phyloP scores from a whole-genome alignment of 2,329 filamentous ascomycete genomes.

The Trichoderma brevicompactum region DNA sequence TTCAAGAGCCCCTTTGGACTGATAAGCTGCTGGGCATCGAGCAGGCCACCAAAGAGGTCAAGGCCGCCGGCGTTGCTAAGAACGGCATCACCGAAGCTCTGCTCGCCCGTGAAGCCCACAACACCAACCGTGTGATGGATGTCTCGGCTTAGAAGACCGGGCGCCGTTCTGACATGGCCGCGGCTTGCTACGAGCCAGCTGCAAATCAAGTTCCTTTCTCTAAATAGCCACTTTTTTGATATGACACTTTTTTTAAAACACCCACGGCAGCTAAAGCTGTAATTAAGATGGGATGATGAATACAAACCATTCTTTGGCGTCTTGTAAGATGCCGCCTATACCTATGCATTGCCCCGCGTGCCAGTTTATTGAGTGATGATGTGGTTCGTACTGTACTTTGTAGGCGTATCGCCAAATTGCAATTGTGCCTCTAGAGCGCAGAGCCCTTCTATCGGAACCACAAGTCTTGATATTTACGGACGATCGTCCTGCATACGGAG shows the following conservation, averaged over 20 bases:
- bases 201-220: slow-evolving; percentile 24
- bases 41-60: slow-evolving; percentile 66
- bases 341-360: not conserved
- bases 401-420: not conserved
- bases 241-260: slow-evolving; percentile 11
- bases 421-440: too few relatives aligned
- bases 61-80: slow-evolving; percentile 46
- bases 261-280: slow-evolving; percentile 16
- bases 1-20: slow-evolving; percentile 82
- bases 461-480: not conserved
- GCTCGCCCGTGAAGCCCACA: slow-evolving; percentile 58
- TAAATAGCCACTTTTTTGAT: not conserved
- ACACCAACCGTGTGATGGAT: slow-evolving; percentile 38
- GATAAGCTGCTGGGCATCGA: slow-evolving; percentile 82
- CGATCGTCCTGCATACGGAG: not conserved
- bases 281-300: slow-evolving; percentile 6
- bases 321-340: slow-evolving; percentile 20
- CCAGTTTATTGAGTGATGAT: not conserved
- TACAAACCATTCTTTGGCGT: slow-evolving; percentile 7
- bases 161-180: not conserved
- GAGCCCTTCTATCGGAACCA: too few relatives aligned
- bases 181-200: slow-evolving; percentile 15
- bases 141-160: slow-evolving; percentile 36
- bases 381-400: not conserved
- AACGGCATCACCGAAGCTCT: slow-evolving; percentile 60